phyloP scores from a whole-genome alignment of 1,139 yeast genomes.

The Pichia sp. region DNA sequence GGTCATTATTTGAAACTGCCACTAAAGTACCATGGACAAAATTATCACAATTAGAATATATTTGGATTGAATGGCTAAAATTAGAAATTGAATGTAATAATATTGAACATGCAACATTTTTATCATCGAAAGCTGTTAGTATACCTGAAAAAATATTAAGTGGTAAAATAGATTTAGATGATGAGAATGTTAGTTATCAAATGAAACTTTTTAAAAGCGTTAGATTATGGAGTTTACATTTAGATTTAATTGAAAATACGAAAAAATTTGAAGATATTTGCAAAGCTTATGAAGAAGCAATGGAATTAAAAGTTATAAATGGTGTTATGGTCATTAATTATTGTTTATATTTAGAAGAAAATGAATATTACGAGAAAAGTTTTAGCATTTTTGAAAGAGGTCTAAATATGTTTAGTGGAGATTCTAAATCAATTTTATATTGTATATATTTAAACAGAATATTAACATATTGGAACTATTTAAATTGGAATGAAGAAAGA shows the following conservation, averaged over 20 bases:
- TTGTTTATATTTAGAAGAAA: conserved; percentile 53
- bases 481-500: conserved; percentile 43
- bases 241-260: conserved; percentile 66
- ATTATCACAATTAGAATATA: conserved; percentile 57
- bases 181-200: conserved; percentile 48
- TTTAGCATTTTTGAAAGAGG: conserved; percentile 67
- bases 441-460: conserved; percentile 56
- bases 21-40: conserved; percentile 62
- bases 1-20: conserved; percentile 52
- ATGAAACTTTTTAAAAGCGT: conserved; percentile 44
- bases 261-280: conserved; percentile 40
- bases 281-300: conserved; percentile 52
- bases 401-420: conserved; percentile 52
- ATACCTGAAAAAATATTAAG: conserved; percentile 32
- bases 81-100: conserved; percentile 48
- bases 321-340: conserved; percentile 62
- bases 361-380: conserved; percentile 43
- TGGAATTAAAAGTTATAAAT: conserved; percentile 62
- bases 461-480: conserved; percentile 29
- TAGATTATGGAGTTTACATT: conserved; percentile 66
- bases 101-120: conserved; percentile 44
- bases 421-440: conserved; percentile 69
- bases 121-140: conserved; percentile 48
- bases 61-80: conserved; percentile 74
- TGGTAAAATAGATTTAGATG: conserved; percentile 34